These are phyloP conservation scores for Lachnellula cervina DNA, from an alignment of 2,329 filamentous ascomycete genomes.

Conservation along the genomic window DNA sequence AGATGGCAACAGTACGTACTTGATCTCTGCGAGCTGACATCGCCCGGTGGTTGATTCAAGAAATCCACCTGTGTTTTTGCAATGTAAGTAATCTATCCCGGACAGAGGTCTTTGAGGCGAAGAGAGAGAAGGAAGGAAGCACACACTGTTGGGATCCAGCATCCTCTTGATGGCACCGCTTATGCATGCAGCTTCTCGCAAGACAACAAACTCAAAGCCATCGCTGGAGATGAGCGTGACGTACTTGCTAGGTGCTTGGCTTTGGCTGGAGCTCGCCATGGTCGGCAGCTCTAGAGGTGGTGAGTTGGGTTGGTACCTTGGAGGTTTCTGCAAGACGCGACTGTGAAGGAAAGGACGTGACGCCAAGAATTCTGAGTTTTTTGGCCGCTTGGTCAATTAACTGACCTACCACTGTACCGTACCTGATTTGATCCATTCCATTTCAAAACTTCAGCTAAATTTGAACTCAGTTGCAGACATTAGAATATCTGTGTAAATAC, in stretches of 20 bases:
- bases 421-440: no score
- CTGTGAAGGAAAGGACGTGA: background rate
- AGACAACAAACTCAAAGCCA: constrained; percentile 70
- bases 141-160: constrained; percentile 62
- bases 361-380: background rate
- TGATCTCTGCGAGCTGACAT: constrained; percentile 68
- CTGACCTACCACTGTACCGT: no score
- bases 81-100: background rate
- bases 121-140: constrained; percentile 7
- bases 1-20: constrained; percentile 44
- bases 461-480: no score
- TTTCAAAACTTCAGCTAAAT: no score
- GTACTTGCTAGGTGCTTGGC: constrained; percentile 51
- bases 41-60: constrained; percentile 59
- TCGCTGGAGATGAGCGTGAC: constrained; percentile 73
- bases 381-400: no score
- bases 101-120: constrained; percentile 5
- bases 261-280: constrained; percentile 14
- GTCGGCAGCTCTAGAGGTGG: background rate
- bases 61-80: constrained; percentile 51
- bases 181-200: constrained; percentile 64
- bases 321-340: background rate
- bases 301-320: background rate
- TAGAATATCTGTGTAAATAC: no score
- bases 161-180: constrained; percentile 71